These are phyloP conservation scores for Yamadazyma sp. DNA, from an alignment of 1,139 yeast genomes.

Conservation along the genomic window DNA sequence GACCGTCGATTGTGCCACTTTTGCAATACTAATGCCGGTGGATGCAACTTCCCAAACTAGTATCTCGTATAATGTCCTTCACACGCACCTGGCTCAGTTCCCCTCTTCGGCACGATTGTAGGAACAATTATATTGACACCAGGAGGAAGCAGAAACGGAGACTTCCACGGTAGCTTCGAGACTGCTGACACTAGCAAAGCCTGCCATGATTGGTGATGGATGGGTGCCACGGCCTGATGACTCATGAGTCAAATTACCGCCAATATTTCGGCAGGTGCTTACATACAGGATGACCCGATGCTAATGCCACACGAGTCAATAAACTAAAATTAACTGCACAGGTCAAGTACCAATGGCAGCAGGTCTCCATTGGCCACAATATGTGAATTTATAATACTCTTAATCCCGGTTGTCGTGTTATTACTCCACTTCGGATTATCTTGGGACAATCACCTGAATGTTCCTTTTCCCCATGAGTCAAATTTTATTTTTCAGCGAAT, in stretches of 20 bases:
- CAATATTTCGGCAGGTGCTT: neutral
- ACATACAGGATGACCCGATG: slow-evolving; percentile 1
- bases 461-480: slow-evolving; percentile 7
- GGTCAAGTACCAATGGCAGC: no score
- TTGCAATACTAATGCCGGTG: neutral
- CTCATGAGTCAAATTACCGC: slow-evolving; percentile 3
- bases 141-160: no score
- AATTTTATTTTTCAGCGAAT: slow-evolving; percentile 5
- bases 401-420: neutral
- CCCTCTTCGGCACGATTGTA: slow-evolving; percentile 3
- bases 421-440: slow-evolving; percentile 1
- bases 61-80: neutral
- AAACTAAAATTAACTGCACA: no score
- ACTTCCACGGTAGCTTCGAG: no score
- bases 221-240: no score
- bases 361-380: neutral
- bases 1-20: slow-evolving; percentile 72
- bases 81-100: slow-evolving; percentile 1
- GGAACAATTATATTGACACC: neutral
- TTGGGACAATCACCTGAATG: neutral
- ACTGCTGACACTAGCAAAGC: no score
- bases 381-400: neutral
- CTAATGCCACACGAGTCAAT: neutral
- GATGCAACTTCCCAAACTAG: neutral
- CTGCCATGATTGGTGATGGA: no score